Conservation (phyloP, 352 stramenopile species). For the Phytophthora meadii region DNA sequence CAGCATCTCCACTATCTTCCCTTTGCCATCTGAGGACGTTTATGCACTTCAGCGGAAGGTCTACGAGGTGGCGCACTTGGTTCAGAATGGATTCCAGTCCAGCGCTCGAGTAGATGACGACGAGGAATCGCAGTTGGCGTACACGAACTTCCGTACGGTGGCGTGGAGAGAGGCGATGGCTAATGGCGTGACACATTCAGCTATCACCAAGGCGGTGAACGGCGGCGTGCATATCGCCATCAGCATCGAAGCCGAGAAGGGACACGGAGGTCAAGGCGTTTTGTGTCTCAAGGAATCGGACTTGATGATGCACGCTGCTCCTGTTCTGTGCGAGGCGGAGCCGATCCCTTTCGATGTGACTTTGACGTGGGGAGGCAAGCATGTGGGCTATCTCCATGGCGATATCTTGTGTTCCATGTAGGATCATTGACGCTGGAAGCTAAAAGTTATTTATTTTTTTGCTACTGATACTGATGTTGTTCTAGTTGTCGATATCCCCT, state of each 20-base stretch:
- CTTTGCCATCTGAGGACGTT: conserved; percentile 74
- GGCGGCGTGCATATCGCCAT: conserved; percentile 74
- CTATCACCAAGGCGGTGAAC: conserved; percentile 76
- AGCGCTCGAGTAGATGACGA: conserved; percentile 64
- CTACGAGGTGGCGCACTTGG: conserved; percentile 74
- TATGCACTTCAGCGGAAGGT: conserved; percentile 80
- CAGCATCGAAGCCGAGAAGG: conserved; percentile 68
- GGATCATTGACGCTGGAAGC: neutral
- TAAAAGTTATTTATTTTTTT: conserved; percentile 35
- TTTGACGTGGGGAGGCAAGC: conserved; percentile 77
- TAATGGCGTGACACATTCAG: conserved; percentile 69
- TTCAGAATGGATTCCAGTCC: conserved; percentile 75
- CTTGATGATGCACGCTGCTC: conserved; percentile 48
- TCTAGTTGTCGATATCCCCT: conserved; percentile 13
- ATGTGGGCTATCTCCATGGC: conserved; percentile 63
- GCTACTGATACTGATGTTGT: conserved; percentile 3
- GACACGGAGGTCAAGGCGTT: conserved; percentile 67
- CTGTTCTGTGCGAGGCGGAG: conserved; percentile 50
- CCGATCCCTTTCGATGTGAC: conserved; percentile 73
- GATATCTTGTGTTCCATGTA: conserved; percentile 59
- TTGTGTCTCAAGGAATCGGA: conserved; percentile 71
- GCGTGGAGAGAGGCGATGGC: conserved; percentile 63
- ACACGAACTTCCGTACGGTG: conserved; percentile 74
- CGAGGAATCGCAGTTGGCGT: conserved; percentile 72
- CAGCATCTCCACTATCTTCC: conserved; percentile 79